Percentiles rank a stretch among this genome's conserved stretches.
Evolutionary conservation across 139 green algal genomes (phyloP).

Genomic region (Picochlorum sp.): DNA sequence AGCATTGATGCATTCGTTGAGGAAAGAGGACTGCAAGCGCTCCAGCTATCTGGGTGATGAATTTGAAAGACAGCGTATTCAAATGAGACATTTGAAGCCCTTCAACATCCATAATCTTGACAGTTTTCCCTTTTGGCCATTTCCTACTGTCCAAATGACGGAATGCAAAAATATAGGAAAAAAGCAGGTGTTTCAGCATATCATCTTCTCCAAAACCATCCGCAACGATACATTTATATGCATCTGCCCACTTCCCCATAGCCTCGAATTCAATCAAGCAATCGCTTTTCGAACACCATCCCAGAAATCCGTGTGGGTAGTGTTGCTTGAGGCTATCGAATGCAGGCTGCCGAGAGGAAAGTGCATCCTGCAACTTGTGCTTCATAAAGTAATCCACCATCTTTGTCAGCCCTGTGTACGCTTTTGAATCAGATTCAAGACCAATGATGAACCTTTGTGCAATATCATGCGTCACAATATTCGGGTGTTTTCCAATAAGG

Average conservation of each 20-base stretch:
- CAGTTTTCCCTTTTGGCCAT: slow-evolving; percentile 7
- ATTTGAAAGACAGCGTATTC: slow-evolving; percentile 8
- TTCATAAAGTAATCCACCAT: neutral
- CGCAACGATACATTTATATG: neutral
- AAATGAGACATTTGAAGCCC: slow-evolving; percentile 16
- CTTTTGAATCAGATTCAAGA: slow-evolving; percentile 11
- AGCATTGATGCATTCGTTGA: slow-evolving; percentile 24
- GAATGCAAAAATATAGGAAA: slow-evolving; percentile 20
- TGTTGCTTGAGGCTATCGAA: slow-evolving; percentile 17
- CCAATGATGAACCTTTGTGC: slow-evolving; percentile 15
- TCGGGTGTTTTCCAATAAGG: slow-evolving; percentile 3
- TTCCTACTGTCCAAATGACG: slow-evolving; percentile 7
- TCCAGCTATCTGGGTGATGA: slow-evolving; percentile 15
- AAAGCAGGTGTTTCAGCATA: slow-evolving; percentile 22
- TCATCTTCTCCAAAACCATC: slow-evolving; percentile 16
- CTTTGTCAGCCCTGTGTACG: slow-evolving; percentile 1
- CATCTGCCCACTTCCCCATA: neutral
- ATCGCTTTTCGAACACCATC: slow-evolving; percentile 18
- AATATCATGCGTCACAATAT: slow-evolving; percentile 10
- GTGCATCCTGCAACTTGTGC: neutral
- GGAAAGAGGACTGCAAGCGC: slow-evolving; percentile 24
- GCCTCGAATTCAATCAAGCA: slow-evolving; percentile 9
- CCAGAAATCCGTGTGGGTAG: slow-evolving; percentile 20
- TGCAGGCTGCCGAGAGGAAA: neutral
- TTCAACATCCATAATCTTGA: slow-evolving; percentile 24